Base-by-base conservation (phyloP, 768 basidiomycete genomes). In the Tubosaeta brunneosetosa region DNA sequence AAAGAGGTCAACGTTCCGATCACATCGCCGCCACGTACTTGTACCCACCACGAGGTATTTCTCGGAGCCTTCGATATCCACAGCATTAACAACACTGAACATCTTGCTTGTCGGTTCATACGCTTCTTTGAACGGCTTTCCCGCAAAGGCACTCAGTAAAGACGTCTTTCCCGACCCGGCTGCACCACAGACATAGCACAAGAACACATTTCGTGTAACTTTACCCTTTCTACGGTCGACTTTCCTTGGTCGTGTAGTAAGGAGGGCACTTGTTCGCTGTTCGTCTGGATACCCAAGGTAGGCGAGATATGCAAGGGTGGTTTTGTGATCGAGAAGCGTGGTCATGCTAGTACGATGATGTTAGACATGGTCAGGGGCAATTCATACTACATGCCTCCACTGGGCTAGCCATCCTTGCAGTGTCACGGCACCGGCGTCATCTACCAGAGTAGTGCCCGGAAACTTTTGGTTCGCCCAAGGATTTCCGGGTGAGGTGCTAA, bases 331-430 rank as follows among this genome's bases (percentile, higher is more conserved):
- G n/a, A 98, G 79, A 0, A 98, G 77, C 0, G 95, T 99, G 1
- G 94, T 94, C 94, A 98, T 97, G 65, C 94, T 97, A 55, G 6
- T 37, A 32, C 36, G 38, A 34, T 44, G 11, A 37, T 14, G 43
- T 57, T 38, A 34, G 32, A 22, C 38, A 51, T 36, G 45, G 47
- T 32, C 50, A 33, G 43, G 29, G 16, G 47, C 37, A 51, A 32
- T 38, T 42, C 52, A 29, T 50, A 27, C 37, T 32, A 68, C 77
- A 58, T 47, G 93, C 94, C 91, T 95, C 95, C 95, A 99, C 66
- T 97, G 94, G 17, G 95, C 95, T 26, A 98, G 73, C 95, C 95
- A 99, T 1, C 93, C 91, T 72, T 97, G 94, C 41, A 99, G 71
- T n/a, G 94, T 97, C 16, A 97, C 89, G 27, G 90, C 84, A 11